phyloP scores from a whole-genome alignment of 2,329 filamentous ascomycete genomes.

The Fusarium scirpi region DNA sequence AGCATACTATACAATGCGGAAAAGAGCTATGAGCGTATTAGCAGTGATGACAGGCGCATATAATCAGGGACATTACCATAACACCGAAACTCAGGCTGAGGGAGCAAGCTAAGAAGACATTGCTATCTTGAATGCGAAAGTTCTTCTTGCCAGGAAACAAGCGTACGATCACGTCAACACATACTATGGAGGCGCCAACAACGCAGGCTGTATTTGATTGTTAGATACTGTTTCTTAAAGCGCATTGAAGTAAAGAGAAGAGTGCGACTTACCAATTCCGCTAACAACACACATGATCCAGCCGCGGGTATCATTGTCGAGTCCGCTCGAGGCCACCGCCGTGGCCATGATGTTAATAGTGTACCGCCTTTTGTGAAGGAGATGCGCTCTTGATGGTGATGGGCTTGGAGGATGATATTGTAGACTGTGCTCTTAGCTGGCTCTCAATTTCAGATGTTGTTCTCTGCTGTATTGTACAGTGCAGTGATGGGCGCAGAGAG shows the following conservation, averaged over 20 bases:
- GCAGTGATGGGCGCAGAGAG: slow-evolving; percentile 22
- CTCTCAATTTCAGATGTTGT: not conserved
- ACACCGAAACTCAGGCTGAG: slow-evolving; percentile 95
- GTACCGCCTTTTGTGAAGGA: slow-evolving; percentile 14
- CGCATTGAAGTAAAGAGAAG: not conserved
- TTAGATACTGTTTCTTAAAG: not conserved
- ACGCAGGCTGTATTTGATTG: slow-evolving; percentile 64
- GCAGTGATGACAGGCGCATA: not conserved
- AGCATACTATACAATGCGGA: slow-evolving; percentile 94
- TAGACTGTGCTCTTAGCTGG: not conserved
- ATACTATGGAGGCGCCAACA: slow-evolving; percentile 85
- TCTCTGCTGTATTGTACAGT: not conserved
- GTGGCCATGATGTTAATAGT: slow-evolving; percentile 50
- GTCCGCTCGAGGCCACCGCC: slow-evolving; percentile 51
- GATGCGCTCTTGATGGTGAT: not conserved
- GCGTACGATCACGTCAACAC: slow-evolving; percentile 81
- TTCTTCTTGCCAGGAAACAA: slow-evolving; percentile 77
- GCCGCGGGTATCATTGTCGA: slow-evolving; percentile 86
- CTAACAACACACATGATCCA: slow-evolving; percentile 95
- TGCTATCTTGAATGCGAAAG: slow-evolving; percentile 92
- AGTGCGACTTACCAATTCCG: slow-evolving; percentile 67
- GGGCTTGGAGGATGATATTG: not conserved
- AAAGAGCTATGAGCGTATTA: slow-evolving; percentile 74
- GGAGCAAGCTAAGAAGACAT: slow-evolving; percentile 86
- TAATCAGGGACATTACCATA: slow-evolving; percentile 73